Percentiles rank a stretch among this genome's conserved stretches.
phyloP scores from a whole-genome alignment of 129 eudicot species.

The Escallonia rubra region DNA sequence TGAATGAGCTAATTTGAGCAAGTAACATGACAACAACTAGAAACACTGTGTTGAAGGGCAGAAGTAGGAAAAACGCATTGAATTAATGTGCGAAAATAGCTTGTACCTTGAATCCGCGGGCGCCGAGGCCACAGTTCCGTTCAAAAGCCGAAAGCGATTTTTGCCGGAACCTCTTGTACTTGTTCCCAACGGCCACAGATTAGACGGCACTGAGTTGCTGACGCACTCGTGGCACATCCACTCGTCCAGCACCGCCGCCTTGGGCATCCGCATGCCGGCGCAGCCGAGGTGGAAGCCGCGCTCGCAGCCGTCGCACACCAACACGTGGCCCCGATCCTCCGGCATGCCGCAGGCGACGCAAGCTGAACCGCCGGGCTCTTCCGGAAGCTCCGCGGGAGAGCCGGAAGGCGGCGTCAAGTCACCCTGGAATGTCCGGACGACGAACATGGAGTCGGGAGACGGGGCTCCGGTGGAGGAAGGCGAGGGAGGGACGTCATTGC shows the following conservation, averaged over 20 bases:
- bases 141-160: not conserved
- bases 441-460: constrained; percentile 12
- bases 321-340: constrained; percentile 4
- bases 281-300: constrained; percentile 30
- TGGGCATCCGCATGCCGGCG: constrained; percentile 7
- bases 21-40: not conserved
- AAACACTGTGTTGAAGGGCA: not conserved
- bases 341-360: constrained; percentile 20
- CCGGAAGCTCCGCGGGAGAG: constrained; percentile 18
- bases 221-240: constrained; percentile 26
- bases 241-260: constrained; percentile 4
- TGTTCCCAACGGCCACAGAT: constrained; percentile 25
- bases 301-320: constrained; percentile 32
- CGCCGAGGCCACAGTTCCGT: not conserved
- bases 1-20: not conserved
- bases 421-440: constrained; percentile 16
- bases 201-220: constrained; percentile 5
- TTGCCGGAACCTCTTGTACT: constrained; percentile 3
- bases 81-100: not conserved
- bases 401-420: constrained; percentile 3
- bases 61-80: no score
- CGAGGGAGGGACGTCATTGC: constrained; percentile 22
- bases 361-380: not conserved
- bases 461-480: constrained; percentile 13
- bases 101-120: constrained; percentile 21